Conservation (phyloP, 2,329 filamentous ascomycete species). For the Epichloe hybrida region DNA sequence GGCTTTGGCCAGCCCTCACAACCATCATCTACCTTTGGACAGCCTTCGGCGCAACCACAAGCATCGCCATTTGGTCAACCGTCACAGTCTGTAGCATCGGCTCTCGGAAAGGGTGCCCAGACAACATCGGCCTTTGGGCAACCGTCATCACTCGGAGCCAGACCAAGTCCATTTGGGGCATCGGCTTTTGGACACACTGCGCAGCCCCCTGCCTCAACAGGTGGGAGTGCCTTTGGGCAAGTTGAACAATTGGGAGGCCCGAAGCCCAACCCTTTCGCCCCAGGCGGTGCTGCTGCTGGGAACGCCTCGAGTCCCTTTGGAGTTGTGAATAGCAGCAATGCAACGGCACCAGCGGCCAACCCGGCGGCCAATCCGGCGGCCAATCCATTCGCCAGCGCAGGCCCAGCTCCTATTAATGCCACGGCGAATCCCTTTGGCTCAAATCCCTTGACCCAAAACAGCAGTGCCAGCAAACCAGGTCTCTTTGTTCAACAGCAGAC, state of each 20-base stretch:
- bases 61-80: constrained; percentile 27
- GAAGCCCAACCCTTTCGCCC: constrained; percentile 25
- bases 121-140: constrained; percentile 26
- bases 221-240: constrained; percentile 18
- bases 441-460: not conserved
- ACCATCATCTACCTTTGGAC: constrained; percentile 27
- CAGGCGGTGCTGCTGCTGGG: constrained; percentile 7
- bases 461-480: constrained; percentile 7
- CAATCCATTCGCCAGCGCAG: constrained; percentile 15
- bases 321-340: constrained; percentile 9
- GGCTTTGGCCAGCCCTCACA: constrained; percentile 14
- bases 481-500: constrained; percentile 6
- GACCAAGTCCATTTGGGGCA: constrained; percentile 22
- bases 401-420: not conserved
- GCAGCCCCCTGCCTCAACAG: constrained; percentile 8
- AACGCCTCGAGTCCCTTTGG: constrained; percentile 13
- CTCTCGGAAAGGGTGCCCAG: constrained; percentile 30
- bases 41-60: constrained; percentile 17
- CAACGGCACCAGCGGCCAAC: constrained; percentile 9
- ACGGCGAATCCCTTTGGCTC: constrained; percentile 17
- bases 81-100: constrained; percentile 20
- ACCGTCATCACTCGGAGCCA: constrained; percentile 20
- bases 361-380: constrained; percentile 8
- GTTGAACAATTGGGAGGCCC: constrained; percentile 23
- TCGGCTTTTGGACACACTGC: constrained; percentile 23